Percentiles rank a stretch among this genome's conserved stretches.
Evolutionary conservation across 2,329 filamentous ascomycete genomes (phyloP).

Genomic region (Cercospora nicotianae): DNA sequence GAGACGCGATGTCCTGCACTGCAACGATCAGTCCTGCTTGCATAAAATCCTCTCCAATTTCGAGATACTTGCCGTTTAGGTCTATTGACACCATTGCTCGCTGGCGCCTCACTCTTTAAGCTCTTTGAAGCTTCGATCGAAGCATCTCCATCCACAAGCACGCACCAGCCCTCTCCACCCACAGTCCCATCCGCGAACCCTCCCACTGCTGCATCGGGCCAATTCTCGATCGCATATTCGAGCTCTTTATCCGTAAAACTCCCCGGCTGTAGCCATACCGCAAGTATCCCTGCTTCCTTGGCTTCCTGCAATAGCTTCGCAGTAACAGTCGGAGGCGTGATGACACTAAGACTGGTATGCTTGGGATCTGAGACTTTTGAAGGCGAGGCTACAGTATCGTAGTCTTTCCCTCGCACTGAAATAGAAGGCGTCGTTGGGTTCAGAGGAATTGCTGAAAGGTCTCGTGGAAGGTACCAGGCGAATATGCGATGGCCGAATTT

Average conservation of each 20-base stretch:
- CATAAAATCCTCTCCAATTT: background rate
- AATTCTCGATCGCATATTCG: constrained; percentile 66
- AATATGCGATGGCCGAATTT: constrained; percentile 94
- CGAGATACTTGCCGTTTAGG: constrained; percentile 13
- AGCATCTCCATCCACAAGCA: constrained; percentile 77
- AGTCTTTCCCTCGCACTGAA: constrained; percentile 58
- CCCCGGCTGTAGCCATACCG: constrained; percentile 89
- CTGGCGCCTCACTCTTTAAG: constrained; percentile 2
- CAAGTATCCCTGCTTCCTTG: constrained; percentile 67
- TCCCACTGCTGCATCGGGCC: constrained; percentile 65
- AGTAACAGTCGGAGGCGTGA: constrained; percentile 81
- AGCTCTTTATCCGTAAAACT: constrained; percentile 78
- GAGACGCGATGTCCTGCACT: constrained; percentile 19
- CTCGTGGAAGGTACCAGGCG: constrained; percentile 79
- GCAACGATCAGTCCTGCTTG: constrained; percentile 10
- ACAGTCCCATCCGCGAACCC: constrained; percentile 64
- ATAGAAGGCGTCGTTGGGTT: constrained; percentile 72
- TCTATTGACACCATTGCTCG: background rate
- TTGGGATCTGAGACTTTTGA: constrained; percentile 63
- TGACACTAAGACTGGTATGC: constrained; percentile 76
- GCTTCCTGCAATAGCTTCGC: constrained; percentile 74
- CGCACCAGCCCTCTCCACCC: constrained; percentile 79
- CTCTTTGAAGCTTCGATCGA: constrained; percentile 53
- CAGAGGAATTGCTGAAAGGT: constrained; percentile 75
- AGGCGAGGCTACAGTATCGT: constrained; percentile 66